phyloP scores from a whole-genome alignment of 257 asterid species.

The Nicotiana obtusifolia region DNA sequence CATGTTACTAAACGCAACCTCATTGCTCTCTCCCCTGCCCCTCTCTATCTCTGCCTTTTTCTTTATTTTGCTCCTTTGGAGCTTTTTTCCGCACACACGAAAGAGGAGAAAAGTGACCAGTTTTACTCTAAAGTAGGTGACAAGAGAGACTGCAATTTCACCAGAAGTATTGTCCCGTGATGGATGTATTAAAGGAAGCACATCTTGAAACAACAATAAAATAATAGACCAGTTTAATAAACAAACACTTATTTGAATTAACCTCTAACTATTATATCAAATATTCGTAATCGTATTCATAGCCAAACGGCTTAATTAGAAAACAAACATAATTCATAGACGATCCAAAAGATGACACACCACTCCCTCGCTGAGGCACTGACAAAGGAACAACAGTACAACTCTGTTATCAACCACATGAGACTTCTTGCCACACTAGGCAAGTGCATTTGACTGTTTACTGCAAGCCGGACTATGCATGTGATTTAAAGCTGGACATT shows the following conservation, averaged over 20 bases:
- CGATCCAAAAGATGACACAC: neutral
- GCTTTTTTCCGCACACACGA: neutral
- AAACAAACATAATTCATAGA: neutral
- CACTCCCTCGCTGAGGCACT: neutral
- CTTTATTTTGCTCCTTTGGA: neutral
- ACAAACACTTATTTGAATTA: too few relatives aligned
- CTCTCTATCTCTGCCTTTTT: neutral
- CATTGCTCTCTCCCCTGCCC: neutral
- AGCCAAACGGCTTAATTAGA: neutral
- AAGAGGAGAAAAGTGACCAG: neutral
- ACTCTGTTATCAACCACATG: neutral
- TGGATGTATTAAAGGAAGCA: neutral
- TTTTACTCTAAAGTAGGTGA: neutral
- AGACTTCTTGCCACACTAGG: neutral
- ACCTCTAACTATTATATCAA: too few relatives aligned
- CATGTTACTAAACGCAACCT: neutral
- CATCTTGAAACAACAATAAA: neutral
- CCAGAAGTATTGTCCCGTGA: neutral
- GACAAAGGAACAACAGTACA: neutral
- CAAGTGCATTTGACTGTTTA: neutral
- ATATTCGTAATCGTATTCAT: too few relatives aligned
- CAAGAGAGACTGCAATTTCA: neutral
- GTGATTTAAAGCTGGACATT: neutral
- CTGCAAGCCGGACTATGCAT: neutral
- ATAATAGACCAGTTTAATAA: neutral